A percentile compares a stretch with the other conserved stretches of the same genome.
Evolutionary conservation across 2,329 filamentous ascomycete species (phyloP).

Genomic region (Aspergillus tamarii): DNA sequence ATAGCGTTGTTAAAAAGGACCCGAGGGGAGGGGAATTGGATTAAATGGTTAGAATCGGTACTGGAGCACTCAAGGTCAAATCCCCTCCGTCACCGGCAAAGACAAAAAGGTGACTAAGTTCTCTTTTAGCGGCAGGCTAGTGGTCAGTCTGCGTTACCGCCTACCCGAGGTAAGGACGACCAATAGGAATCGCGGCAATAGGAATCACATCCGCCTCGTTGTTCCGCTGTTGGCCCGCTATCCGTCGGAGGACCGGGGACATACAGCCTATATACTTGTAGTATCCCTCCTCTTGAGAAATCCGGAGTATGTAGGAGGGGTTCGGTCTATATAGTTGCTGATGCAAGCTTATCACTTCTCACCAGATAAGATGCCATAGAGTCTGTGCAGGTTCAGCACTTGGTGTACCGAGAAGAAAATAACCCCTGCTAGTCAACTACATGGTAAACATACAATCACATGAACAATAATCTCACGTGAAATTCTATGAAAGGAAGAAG

Average conservation of each 20-base stretch:
- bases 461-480: slow-evolving; percentile 1
- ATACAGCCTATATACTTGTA: not conserved
- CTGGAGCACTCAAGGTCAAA: slow-evolving; percentile 1
- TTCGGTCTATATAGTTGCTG: not conserved
- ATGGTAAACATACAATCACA: not conserved
- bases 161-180: slow-evolving; percentile 29
- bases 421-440: not conserved
- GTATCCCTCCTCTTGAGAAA: not conserved
- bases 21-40: not conserved
- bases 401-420: not conserved
- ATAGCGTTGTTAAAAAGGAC: not conserved
- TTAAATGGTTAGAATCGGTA: not conserved
- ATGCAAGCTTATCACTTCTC: not conserved
- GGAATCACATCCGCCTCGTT: slow-evolving; percentile 21
- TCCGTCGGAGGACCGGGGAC: slow-evolving; percentile 10
- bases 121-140: slow-evolving; percentile 9
- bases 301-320: not conserved
- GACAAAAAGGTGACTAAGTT: slow-evolving; percentile 16
- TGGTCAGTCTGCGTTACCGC: not conserved
- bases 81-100: slow-evolving; percentile 14
- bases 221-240: slow-evolving; percentile 17
- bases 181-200: slow-evolving; percentile 33
- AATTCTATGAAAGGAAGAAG: not conserved
- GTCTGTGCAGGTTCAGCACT: not conserved
- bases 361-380: not conserved